Conservation (phyloP, 139 green algal genomes). For the Asterochloris erici region DNA sequence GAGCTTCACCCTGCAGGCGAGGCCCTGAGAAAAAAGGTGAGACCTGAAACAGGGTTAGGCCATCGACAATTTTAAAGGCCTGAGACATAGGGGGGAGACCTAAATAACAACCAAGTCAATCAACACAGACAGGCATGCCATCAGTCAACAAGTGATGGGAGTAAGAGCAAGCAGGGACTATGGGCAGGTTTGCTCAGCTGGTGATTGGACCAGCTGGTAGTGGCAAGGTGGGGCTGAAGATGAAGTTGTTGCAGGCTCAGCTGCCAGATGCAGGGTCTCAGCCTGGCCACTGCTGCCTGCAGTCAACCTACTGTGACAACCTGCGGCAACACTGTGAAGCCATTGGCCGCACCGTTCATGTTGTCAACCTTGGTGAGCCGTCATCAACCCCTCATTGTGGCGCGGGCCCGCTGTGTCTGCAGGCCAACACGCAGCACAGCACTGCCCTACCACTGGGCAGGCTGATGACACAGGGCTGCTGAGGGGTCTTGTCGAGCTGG, state of each 20-base stretch:
- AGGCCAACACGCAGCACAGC: too few species aligned
- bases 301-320: constrained; percentile 95
- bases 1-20: too few species aligned
- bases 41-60: too few species aligned
- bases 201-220: constrained; percentile 95
- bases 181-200: constrained; percentile 81
- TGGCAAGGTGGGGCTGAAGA: constrained; percentile 76
- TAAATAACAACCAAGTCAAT: too few species aligned
- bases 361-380: constrained; percentile 88
- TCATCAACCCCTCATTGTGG: not conserved
- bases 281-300: constrained; percentile 12
- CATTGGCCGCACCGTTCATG: constrained; percentile 72
- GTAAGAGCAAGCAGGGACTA: not conserved
- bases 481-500: not conserved
- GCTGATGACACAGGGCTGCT: not conserved
- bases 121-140: too few species aligned
- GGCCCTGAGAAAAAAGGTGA: too few species aligned
- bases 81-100: too few species aligned
- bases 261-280: not conserved
- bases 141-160: too few species aligned
- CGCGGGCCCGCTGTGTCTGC: not conserved
- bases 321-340: constrained; percentile 91
- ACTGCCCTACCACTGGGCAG: not conserved
- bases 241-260: not conserved
- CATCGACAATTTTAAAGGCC: too few species aligned